Evolutionary conservation across 2,329 filamentous ascomycete genomes (phyloP).

Genomic region (Curvularia eragrostidis): DNA sequence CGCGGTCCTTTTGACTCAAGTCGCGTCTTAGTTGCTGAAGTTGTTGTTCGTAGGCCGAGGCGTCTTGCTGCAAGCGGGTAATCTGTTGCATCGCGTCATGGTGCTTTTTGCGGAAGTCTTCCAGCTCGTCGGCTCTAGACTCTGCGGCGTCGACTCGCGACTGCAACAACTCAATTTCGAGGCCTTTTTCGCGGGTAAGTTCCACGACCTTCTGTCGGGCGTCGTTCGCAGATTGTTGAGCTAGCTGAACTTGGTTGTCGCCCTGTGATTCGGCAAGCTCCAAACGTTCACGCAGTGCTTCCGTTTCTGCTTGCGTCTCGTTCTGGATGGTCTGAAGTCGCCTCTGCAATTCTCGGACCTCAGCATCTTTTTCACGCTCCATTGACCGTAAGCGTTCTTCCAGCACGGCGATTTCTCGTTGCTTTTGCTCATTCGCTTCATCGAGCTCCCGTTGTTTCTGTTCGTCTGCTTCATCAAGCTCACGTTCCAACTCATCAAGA

Average conservation of each 20-base stretch:
- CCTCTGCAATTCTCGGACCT: constrained; percentile 47
- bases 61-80: constrained; percentile 40
- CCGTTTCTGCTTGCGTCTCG: constrained; percentile 51
- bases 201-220: constrained; percentile 48
- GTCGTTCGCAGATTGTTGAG: constrained; percentile 50
- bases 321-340: constrained; percentile 39
- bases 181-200: constrained; percentile 47
- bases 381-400: constrained; percentile 42
- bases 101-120: constrained; percentile 46
- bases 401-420: constrained; percentile 36
- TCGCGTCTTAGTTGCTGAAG: constrained; percentile 41
- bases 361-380: constrained; percentile 48
- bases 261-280: constrained; percentile 51
- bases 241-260: constrained; percentile 50
- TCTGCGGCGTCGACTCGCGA: constrained; percentile 46
- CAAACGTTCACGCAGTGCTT: constrained; percentile 50
- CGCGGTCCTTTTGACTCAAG: constrained; percentile 39
- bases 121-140: constrained; percentile 45
- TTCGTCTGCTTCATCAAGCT: constrained; percentile 33
- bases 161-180: constrained; percentile 48
- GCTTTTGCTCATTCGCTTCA: constrained; percentile 36
- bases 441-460: constrained; percentile 44
- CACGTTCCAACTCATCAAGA: constrained; percentile 46
- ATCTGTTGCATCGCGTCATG: constrained; percentile 46
- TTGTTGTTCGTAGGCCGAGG: constrained; percentile 40